Evolutionary conservation across 257 asterid species (phyloP).

Genomic region (Scutellaria baicalensis): DNA sequence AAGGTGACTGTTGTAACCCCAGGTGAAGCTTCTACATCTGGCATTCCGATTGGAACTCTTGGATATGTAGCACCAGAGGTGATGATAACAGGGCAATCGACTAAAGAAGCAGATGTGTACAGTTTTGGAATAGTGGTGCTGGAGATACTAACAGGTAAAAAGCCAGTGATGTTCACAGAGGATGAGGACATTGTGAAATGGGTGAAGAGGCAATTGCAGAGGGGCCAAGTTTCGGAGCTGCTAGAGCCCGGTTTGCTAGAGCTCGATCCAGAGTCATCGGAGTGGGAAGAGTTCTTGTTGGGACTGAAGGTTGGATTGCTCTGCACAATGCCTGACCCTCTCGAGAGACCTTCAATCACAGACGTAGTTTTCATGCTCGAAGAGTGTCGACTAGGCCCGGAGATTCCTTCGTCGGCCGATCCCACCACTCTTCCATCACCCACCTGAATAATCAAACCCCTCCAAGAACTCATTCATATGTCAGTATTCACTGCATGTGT

Average conservation of each 20-base stretch:
- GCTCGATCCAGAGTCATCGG: constrained; percentile 74
- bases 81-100: constrained; percentile 40
- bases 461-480: neutral
- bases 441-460: too few species aligned
- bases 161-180: constrained; percentile 68
- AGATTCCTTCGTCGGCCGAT: constrained; percentile 64
- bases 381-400: constrained; percentile 69
- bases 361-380: constrained; percentile 79
- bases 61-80: constrained; percentile 76
- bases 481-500: neutral
- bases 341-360: constrained; percentile 59
- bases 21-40: constrained; percentile 54
- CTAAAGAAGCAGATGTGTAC: constrained; percentile 59
- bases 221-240: constrained; percentile 63
- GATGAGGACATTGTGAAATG: constrained; percentile 87
- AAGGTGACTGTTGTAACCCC: constrained; percentile 43
- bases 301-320: constrained; percentile 74
- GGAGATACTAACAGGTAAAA: constrained; percentile 68
- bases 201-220: constrained; percentile 75
- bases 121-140: constrained; percentile 70
- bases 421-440: constrained; percentile 62
- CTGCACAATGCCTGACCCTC: constrained; percentile 73
- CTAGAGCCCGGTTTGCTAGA: constrained; percentile 73
- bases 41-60: constrained; percentile 50
- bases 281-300: constrained; percentile 75